Evolutionary conservation across 2,329 filamentous ascomycete species (phyloP).

Genomic region (Aurifilum marmelostoma): DNA sequence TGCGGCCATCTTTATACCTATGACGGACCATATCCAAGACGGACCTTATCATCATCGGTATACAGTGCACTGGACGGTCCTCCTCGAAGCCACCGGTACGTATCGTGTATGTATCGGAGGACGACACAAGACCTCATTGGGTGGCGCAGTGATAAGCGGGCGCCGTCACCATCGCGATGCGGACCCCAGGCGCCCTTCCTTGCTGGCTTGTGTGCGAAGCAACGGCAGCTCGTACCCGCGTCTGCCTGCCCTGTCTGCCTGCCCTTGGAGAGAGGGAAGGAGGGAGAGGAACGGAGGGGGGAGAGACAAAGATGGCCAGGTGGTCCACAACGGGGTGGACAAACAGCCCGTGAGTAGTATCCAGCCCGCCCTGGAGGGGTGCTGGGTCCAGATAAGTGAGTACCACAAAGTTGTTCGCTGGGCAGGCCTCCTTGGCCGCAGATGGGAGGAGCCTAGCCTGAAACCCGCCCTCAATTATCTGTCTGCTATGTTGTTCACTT

Average conservation of each 20-base stretch:
- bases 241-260: background rate
- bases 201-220: background rate
- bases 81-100: slow-evolving; percentile 7
- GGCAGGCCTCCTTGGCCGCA: background rate
- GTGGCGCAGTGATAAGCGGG: slow-evolving; percentile 16
- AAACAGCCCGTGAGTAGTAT: slow-evolving; percentile 3
- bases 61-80: slow-evolving; percentile 14
- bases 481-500: background rate
- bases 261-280: background rate
- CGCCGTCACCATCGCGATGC: slow-evolving; percentile 13
- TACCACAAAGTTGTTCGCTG: background rate
- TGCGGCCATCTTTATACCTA: slow-evolving; percentile 11
- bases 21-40: background rate
- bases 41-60: slow-evolving; percentile 18
- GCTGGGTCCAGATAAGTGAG: background rate
- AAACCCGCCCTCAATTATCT: background rate
- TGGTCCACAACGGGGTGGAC: background rate
- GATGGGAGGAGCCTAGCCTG: background rate
- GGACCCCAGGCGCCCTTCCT: slow-evolving; percentile 3
- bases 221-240: background rate
- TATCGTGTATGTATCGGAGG: slow-evolving; percentile 19
- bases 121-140: slow-evolving; percentile 9
- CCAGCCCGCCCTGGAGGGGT: background rate
- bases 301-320: slow-evolving; percentile 3
- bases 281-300: background rate